phyloP scores from a whole-genome alignment of 306 rosid species.

The Begonia fuchsioides region DNA sequence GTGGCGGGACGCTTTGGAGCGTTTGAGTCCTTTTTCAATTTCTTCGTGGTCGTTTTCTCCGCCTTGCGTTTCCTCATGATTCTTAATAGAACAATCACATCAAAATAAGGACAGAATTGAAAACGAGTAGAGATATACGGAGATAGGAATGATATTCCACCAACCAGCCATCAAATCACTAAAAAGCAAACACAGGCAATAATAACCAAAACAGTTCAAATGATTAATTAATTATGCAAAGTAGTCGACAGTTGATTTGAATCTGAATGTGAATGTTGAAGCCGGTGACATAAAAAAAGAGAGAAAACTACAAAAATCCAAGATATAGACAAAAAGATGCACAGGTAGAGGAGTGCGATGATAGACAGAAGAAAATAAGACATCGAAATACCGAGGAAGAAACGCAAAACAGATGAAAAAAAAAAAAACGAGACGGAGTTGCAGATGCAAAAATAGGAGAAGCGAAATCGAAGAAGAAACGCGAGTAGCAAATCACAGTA shows the following conservation, averaged over 20 bases:
- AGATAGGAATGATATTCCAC: not conserved
- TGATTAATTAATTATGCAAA: too few species aligned
- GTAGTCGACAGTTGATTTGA: too few species aligned
- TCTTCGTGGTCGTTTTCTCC: slow-evolving; percentile 12
- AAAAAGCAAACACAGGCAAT: too few species aligned
- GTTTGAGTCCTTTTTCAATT: slow-evolving; percentile 16
- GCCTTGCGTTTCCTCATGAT: slow-evolving; percentile 17
- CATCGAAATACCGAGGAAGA: not conserved
- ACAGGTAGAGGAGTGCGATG: not conserved
- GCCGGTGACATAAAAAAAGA: not conserved
- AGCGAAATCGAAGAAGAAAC: not conserved
- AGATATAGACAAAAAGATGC: not conserved
- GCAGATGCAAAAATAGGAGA: not conserved
- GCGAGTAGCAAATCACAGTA: not conserved
- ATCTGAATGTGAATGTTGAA: too few species aligned
- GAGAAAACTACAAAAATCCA: not conserved
- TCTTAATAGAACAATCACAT: slow-evolving; percentile 2
- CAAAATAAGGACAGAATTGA: not conserved
- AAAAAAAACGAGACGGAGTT: not conserved
- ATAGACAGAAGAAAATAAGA: not conserved
- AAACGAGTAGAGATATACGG: not conserved
- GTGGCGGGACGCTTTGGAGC: slow-evolving; percentile 30
- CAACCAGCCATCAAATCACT: too few species aligned
- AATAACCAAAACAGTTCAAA: too few species aligned
- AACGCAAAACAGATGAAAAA: too few species aligned